These are phyloP conservation scores for Phaeophleospora eucalypticola DNA, from an alignment of 2,329 filamentous ascomycete species.

Conservation along the genomic window DNA sequence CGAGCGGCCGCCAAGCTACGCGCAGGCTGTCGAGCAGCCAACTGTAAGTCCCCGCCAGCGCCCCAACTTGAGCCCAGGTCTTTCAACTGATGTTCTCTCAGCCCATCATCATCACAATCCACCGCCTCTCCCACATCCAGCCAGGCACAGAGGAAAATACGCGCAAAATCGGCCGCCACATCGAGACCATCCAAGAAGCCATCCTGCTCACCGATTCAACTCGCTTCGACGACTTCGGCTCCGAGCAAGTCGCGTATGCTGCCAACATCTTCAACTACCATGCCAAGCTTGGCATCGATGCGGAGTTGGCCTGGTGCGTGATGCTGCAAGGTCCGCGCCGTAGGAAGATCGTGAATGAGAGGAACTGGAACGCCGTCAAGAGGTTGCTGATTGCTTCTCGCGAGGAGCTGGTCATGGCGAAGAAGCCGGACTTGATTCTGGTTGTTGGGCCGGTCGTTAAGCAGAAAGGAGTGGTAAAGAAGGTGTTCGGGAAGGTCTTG, in stretches of 20 bases:
- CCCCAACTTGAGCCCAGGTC: not conserved
- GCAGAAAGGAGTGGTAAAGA: not conserved
- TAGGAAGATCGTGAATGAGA: not conserved
- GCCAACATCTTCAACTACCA: not conserved
- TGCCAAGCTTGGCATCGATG: not conserved
- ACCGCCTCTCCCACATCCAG: not conserved
- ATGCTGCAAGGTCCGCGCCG: not conserved
- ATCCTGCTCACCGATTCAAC: not conserved
- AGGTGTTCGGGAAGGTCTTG: not conserved
- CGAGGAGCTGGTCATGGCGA: not conserved
- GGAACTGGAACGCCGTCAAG: not conserved
- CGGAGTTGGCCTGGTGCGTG: not conserved
- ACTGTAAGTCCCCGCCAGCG: not conserved
- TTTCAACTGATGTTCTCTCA: not conserved
- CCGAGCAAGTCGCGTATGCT: not conserved
- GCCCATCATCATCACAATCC: constrained; percentile 1
- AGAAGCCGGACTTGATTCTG: not conserved
- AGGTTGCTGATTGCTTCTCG: not conserved
- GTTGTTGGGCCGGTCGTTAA: not conserved
- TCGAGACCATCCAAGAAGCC: not conserved
- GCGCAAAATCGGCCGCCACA: not conserved
- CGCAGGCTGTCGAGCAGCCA: not conserved
- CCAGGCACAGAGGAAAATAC: not conserved
- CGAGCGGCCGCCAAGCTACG: too few relatives aligned
- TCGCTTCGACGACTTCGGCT: not conserved